phyloP scores from a whole-genome alignment of 2,329 filamentous ascomycete species.

The Aspergillus aculeatinus region DNA sequence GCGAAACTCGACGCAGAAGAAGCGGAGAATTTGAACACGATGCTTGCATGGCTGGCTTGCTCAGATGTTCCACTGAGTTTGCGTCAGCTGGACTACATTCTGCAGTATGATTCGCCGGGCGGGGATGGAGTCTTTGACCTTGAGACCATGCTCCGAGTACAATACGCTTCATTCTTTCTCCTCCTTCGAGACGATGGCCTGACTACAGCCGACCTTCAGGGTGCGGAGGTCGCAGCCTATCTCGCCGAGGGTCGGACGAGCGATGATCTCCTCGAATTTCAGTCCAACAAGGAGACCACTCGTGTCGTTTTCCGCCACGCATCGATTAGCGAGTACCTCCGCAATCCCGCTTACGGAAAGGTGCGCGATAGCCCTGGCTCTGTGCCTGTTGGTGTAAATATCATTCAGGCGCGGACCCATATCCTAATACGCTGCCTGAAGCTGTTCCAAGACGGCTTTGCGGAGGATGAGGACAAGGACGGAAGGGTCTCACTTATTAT shows the following conservation, averaged over 20 bases:
- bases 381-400: slow-evolving; percentile 19
- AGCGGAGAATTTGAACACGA: background rate
- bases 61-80: background rate
- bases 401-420: background rate
- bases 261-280: slow-evolving; percentile 8
- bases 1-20: background rate
- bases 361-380: slow-evolving; percentile 12
- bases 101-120: background rate
- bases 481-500: background rate
- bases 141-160: background rate
- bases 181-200: background rate
- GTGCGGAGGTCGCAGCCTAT: background rate
- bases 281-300: slow-evolving; percentile 21
- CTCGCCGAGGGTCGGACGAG: background rate
- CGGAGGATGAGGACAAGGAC: background rate
- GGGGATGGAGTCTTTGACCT: background rate
- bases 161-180: background rate
- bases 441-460: background rate
- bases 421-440: background rate
- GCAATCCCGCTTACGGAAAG: slow-evolving; percentile 15
- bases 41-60: background rate
- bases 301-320: slow-evolving; percentile 24
- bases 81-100: background rate
- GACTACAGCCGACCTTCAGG: background rate
- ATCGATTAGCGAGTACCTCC: slow-evolving; percentile 26